These are phyloP conservation scores for Phascolomyces articulosus DNA, from an alignment of 371 early-diverging fungal species.

Conservation along the genomic window DNA sequence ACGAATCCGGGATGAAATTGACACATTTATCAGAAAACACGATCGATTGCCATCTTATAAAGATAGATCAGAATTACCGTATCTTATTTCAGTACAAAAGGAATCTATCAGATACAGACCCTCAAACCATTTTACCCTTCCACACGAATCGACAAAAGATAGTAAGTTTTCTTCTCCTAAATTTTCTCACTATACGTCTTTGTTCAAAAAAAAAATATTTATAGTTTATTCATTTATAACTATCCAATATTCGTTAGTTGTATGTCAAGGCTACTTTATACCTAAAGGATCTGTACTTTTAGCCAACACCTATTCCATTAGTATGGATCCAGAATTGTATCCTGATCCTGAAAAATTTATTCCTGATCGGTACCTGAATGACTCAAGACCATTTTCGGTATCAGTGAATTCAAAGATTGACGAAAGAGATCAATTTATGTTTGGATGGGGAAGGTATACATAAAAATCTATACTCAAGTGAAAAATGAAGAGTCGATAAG, in stretches of 20 bases:
- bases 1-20: conserved; percentile 14
- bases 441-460: conserved; percentile 15
- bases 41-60: conserved; percentile 17
- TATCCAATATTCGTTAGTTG: conserved; percentile 7
- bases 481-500: background rate
- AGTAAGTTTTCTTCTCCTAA: conserved; percentile 5
- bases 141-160: conserved; percentile 19
- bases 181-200: background rate
- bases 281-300: conserved; percentile 10
- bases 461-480: background rate
- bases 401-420: conserved; percentile 8
- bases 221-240: background rate
- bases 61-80: conserved; percentile 18
- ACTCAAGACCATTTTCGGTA: conserved; percentile 6
- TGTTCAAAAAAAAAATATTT: background rate
- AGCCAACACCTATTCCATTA: conserved; percentile 9
- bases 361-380: conserved; percentile 19
- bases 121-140: conserved; percentile 4
- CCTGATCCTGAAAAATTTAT: conserved; percentile 10
- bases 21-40: conserved; percentile 14
- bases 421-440: conserved; percentile 10
- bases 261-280: conserved; percentile 14
- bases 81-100: conserved; percentile 15
- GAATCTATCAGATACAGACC: conserved; percentile 24
- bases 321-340: conserved; percentile 2